Base-by-base conservation (phyloP, 2,329 filamentous ascomycete species). In the Talaromyces sp. region DNA sequence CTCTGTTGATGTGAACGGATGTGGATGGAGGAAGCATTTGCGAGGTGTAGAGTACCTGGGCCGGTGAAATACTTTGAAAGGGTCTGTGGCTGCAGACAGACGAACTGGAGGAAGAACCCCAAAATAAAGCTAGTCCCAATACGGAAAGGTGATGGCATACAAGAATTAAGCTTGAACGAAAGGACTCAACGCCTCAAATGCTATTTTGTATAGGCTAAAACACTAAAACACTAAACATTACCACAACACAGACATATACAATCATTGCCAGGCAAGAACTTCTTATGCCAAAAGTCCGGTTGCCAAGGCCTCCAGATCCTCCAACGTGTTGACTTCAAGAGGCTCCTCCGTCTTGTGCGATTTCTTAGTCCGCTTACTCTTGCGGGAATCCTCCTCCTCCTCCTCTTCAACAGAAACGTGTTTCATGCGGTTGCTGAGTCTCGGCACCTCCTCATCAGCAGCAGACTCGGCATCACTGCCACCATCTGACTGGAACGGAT, bases 301-400 rank as follows among this genome's bases (percentile, higher is more conserved):
- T 61, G 80, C 80, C 72, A 82, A 67, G 61, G 79, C 77, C 69
- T 82, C 80, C 72, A 82, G 68, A 73, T 82, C 80, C 66, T 79
- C 79, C 71, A 82, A 64, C n/a, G 80, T 82, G 66, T 79, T 72
- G 69, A 80, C 76, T 62, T 73, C 72, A 14, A 67, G 69, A n/a
- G 76, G 70, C 62, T 70, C 69, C 16, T 66, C 66, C 10, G 54
- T 68, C 37, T 66, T 66, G 24, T 66, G 58, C 37, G 57, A 58
- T 19, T 62, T 47, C 65, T 73, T 73, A 61, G 73, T 72, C 61
- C 64, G 67, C 56, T 69, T 69, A 66, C 73, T 72, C 67, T 72
- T 72, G 62, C 68, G 67, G 14, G 66, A 63, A 13, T 70, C 27
- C 24, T 65, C 27, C 7, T 31, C 70, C 22, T 73, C 70, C 22